Evolutionary conservation across 139 green algal genomes (phyloP), one percentile per base, ranked within the genome.

Genomic region (Microglena sp.): DNA sequence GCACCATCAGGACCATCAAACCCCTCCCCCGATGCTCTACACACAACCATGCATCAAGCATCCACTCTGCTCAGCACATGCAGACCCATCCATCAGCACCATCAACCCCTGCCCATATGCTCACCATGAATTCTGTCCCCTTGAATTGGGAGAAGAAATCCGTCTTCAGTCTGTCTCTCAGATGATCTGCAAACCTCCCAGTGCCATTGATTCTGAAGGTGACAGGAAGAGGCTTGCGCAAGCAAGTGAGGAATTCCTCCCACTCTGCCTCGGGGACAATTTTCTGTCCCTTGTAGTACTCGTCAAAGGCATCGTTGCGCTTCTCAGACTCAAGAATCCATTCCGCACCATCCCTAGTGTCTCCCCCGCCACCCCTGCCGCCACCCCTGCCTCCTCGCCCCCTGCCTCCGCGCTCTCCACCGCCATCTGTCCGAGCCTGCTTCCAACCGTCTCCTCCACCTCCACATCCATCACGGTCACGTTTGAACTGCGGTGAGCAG

Each of bases 201-300:
- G 62, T 82, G 67, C 92, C 94, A 71, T 99, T 99, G 75, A 99
- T 98, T 60, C 94, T 84, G 76, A 99, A 99, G 2, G 90, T 96
- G 30, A 88, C 87, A 18, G 94, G 94, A 68, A 99, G 79, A 33
- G 80, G 86, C 29, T 44, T 81, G 31, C 78, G 71, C 31, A 99
- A 77, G 7, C 60, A 65, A 0, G 40, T 60, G 33, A 99, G 63
- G 69, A 99, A 99, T 0, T 50, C 75, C 1, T 92, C 81, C 89
- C 90, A 99, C 67, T 99, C 88, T 2, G 68, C 79, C 32, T 86
- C 82, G 0, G 82, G 81, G 6, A 92, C 68, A 30, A 96, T 82
- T 35, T 63, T 72, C 78, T 93, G 86, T 31, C 44, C 57, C 22
- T 77, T 72, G 72, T 85, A 86, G 71, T 90, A 90, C 57, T 87